These are phyloP conservation scores for Dipteronia sinensis DNA, from an alignment of 345 rosid species.

Conservation along the genomic window DNA sequence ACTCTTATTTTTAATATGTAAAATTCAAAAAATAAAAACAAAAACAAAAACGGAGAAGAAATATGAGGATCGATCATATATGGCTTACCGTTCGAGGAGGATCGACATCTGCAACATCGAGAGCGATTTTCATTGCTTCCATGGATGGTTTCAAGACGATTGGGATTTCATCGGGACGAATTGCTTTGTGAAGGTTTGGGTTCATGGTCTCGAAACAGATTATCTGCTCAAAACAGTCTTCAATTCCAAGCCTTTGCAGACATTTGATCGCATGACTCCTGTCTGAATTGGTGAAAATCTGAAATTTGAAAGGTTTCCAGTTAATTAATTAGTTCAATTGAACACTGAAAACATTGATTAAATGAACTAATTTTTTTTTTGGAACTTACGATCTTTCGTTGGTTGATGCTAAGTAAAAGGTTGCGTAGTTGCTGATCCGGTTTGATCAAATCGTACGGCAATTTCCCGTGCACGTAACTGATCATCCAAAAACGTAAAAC, in stretches of 20 bases:
- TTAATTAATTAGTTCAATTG: neutral
- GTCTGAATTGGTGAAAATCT: slow-evolving; percentile 97
- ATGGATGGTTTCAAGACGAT: slow-evolving; percentile 78
- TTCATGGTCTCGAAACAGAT: slow-evolving; percentile 94
- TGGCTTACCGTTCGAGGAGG: slow-evolving; percentile 63
- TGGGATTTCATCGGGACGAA: slow-evolving; percentile 73
- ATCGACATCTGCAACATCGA: slow-evolving; percentile 58
- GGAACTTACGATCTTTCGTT: slow-evolving; percentile 66
- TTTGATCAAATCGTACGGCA: slow-evolving; percentile 80
- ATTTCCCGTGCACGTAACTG: slow-evolving; percentile 95
- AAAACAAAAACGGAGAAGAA: too few species aligned
- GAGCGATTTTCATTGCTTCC: slow-evolving; percentile 75
- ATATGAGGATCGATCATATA: too few species aligned
- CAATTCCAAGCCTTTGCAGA: slow-evolving; percentile 57
- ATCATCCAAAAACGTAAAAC: neutral
- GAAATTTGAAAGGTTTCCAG: neutral
- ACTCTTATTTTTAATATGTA: too few species aligned
- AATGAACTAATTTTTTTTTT: neutral
- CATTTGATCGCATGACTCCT: slow-evolving; percentile 64
- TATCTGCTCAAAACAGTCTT: slow-evolving; percentile 81
- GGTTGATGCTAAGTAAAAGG: slow-evolving; percentile 63
- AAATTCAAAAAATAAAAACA: too few species aligned
- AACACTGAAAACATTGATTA: neutral
- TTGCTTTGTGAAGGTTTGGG: slow-evolving; percentile 59
- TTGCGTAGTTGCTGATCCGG: slow-evolving; percentile 61